Evolutionary conservation across 2,329 filamentous ascomycete genomes (phyloP).

Genomic region (Sporothrix dimorphospora): DNA sequence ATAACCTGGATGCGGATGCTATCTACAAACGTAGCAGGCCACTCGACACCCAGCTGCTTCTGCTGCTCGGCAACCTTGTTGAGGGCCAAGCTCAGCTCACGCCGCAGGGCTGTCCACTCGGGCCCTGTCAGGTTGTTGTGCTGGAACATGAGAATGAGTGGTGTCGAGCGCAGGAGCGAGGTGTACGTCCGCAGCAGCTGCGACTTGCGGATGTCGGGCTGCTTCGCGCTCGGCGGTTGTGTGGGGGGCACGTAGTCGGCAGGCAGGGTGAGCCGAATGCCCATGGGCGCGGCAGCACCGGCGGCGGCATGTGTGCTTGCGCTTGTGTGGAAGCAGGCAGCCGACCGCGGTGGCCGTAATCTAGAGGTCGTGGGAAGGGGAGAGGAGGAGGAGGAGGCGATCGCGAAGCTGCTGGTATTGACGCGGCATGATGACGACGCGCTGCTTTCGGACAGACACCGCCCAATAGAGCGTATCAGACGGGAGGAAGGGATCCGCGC

Average conservation of each 20-base stretch:
- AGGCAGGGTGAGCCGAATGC: slow-evolving; percentile 43
- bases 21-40: slow-evolving; percentile 55
- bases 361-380: background rate
- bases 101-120: slow-evolving; percentile 73
- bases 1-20: slow-evolving; percentile 79
- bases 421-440: slow-evolving; percentile 4
- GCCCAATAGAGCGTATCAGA: slow-evolving; percentile 25
- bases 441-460: slow-evolving; percentile 28
- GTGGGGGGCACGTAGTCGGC: slow-evolving; percentile 62
- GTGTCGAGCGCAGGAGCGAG: slow-evolving; percentile 81
- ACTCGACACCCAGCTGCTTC: slow-evolving; percentile 22
- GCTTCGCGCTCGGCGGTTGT: slow-evolving; percentile 86
- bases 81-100: slow-evolving; percentile 63
- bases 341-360: background rate
- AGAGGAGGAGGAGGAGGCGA: background rate
- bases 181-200: slow-evolving; percentile 87
- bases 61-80: slow-evolving; percentile 43
- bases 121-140: slow-evolving; percentile 70
- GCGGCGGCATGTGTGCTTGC: background rate
- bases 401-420: background rate
- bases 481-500: slow-evolving; percentile 19
- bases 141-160: slow-evolving; percentile 81
- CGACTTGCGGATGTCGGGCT: slow-evolving; percentile 83
- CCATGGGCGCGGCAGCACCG: slow-evolving; percentile 1
- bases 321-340: slow-evolving; percentile 27